Conservation (phyloP, 2,329 filamentous ascomycete species). For the Penicillium sp. region DNA sequence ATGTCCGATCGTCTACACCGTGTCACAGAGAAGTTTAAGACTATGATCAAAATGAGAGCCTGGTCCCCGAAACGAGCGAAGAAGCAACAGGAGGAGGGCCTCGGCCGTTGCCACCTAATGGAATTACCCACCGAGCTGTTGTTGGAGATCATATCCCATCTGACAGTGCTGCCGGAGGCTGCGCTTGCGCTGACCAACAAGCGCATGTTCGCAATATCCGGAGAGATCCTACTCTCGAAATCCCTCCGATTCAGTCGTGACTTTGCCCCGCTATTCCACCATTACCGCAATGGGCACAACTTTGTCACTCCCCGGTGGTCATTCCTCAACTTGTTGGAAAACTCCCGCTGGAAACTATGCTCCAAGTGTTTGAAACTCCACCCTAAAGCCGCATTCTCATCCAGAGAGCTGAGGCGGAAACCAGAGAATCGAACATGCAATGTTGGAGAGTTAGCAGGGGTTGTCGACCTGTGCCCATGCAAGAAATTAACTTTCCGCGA, state of each 20-base stretch:
- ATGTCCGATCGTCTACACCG: slow-evolving; percentile 32
- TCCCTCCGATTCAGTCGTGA: slow-evolving; percentile 38
- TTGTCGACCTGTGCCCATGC: slow-evolving; percentile 42
- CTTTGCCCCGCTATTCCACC: slow-evolving; percentile 41
- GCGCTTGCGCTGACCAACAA: slow-evolving; percentile 41
- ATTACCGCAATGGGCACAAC: slow-evolving; percentile 39
- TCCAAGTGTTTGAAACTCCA: slow-evolving; percentile 42
- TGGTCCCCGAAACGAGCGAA: slow-evolving; percentile 25
- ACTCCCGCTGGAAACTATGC: slow-evolving; percentile 36
- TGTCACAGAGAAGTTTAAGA: slow-evolving; percentile 31
- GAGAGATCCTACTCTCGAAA: slow-evolving; percentile 30
- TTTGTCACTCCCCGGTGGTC: slow-evolving; percentile 39
- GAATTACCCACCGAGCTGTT: slow-evolving; percentile 41
- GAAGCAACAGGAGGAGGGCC: slow-evolving; percentile 14
- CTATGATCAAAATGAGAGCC: slow-evolving; percentile 28
- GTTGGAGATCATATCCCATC: slow-evolving; percentile 37
- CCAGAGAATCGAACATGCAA: slow-evolving; percentile 34
- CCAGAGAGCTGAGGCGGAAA: slow-evolving; percentile 35
- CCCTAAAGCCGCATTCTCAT: slow-evolving; percentile 33
- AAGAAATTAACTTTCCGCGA: slow-evolving; percentile 41
- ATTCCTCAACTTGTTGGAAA: slow-evolving; percentile 37
- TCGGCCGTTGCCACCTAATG: slow-evolving; percentile 32
- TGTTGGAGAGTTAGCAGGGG: slow-evolving; percentile 35
- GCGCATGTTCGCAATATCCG: slow-evolving; percentile 36
- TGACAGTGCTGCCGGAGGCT: slow-evolving; percentile 36